These are phyloP conservation scores for Pisolithus thermaeus DNA, from an alignment of 1,284 basidiomycete genomes.

Conservation along the genomic window DNA sequence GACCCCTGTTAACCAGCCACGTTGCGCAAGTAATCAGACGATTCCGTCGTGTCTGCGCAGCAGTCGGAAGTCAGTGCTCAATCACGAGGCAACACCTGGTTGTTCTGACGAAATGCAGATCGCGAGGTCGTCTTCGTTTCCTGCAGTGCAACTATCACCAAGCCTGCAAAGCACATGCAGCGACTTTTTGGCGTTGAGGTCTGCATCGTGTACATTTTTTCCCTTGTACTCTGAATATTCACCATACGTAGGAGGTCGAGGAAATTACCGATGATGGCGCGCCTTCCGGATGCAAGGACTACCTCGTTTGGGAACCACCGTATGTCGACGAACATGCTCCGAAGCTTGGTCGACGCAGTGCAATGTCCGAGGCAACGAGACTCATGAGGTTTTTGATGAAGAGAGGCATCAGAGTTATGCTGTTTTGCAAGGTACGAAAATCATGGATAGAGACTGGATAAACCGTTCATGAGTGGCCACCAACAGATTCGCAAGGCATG, in stretches of 20 bases:
- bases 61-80: conserved; percentile 73
- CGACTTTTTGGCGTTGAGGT: conserved; percentile 66
- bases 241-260: conserved; percentile 45
- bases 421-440: conserved; percentile 76
- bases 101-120: conserved; percentile 37
- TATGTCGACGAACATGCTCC: conserved; percentile 55
- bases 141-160: conserved; percentile 84
- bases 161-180: conserved; percentile 74
- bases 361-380: conserved; percentile 67
- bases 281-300: conserved; percentile 76
- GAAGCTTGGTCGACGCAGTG: conserved; percentile 51
- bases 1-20: conserved; percentile 43
- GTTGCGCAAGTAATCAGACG: conserved; percentile 76
- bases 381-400: conserved; percentile 83
- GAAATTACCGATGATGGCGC: conserved; percentile 80
- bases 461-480: not conserved
- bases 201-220: conserved; percentile 3
- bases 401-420: conserved; percentile 73
- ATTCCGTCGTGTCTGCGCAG: conserved; percentile 74
- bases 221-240: not conserved
- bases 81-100: not conserved
- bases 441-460: not conserved
- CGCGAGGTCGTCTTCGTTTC: conserved; percentile 66
- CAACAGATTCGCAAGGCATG: conserved; percentile 72
- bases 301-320: conserved; percentile 74